Evolutionary conservation across 176 grass and related monocot species (phyloP).

Genomic region (Oryza rufipogon): DNA sequence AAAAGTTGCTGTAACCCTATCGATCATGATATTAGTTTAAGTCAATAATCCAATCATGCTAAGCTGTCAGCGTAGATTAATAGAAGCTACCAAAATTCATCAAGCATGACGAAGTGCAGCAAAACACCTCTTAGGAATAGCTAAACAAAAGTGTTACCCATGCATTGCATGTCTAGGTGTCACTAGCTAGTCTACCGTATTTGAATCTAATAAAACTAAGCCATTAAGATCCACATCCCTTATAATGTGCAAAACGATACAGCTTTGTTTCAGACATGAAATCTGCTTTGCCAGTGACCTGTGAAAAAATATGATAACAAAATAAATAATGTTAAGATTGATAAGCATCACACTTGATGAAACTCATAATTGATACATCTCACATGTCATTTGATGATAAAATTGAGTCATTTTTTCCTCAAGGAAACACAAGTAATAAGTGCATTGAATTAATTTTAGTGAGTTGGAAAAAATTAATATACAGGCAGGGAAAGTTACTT

Average conservation of each 20-base stretch:
- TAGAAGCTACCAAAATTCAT: background rate
- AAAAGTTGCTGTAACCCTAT: no score
- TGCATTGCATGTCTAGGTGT: background rate
- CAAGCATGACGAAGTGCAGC: background rate
- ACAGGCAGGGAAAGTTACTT: background rate
- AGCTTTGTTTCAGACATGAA: background rate
- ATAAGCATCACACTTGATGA: background rate
- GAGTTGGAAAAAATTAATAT: background rate
- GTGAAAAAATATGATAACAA: background rate
- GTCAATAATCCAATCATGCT: no score
- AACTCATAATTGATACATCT: background rate
- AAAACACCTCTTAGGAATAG: background rate
- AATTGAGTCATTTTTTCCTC: background rate
- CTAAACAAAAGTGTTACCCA: slow-evolving; percentile 1
- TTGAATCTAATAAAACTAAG: background rate
- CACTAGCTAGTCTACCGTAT: background rate
- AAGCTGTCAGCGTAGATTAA: no score
- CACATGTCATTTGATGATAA: background rate
- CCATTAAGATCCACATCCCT: background rate
- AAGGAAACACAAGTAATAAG: background rate
- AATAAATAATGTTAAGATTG: background rate
- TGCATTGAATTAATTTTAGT: background rate
- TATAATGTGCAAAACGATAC: slow-evolving; percentile 4
- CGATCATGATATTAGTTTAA: no score
- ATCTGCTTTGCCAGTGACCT: background rate